Percentiles rank a stretch among this genome's conserved stretches.
phyloP scores from a whole-genome alignment of 2,329 filamentous ascomycete genomes.

The Pyrenochaeta sp. region DNA sequence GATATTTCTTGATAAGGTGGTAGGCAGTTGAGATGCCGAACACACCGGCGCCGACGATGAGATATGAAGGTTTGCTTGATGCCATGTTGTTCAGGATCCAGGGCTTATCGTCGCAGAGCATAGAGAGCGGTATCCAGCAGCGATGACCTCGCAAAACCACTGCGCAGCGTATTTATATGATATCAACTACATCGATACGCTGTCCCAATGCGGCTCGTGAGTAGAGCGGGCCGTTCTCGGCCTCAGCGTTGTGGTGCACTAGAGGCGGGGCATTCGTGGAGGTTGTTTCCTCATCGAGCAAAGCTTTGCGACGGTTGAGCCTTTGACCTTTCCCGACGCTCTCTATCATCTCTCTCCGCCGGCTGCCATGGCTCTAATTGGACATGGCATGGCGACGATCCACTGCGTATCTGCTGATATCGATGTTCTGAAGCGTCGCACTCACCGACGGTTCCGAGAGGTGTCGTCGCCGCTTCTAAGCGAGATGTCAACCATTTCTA shows the following conservation, averaged over 20 bases:
- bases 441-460: conserved; percentile 19
- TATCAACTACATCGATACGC: conserved; percentile 8
- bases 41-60: conserved; percentile 49
- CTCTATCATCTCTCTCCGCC: conserved; percentile 24
- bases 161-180: conserved; percentile 27
- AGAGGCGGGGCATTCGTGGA: conserved; percentile 37
- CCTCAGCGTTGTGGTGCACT: conserved; percentile 25
- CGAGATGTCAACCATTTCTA: background rate
- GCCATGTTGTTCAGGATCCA: conserved; percentile 35
- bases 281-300: conserved; percentile 39
- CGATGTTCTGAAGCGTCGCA: background rate
- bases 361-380: conserved; percentile 36
- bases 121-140: conserved; percentile 15
- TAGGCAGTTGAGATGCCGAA: conserved; percentile 52
- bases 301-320: conserved; percentile 35
- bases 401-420: conserved; percentile 29
- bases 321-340: conserved; percentile 22
- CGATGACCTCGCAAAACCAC: conserved; percentile 10
- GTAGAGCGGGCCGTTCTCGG: conserved; percentile 33
- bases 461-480: conserved; percentile 15
- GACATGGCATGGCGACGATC: conserved; percentile 18
- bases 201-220: conserved; percentile 12
- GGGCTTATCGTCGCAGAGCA: conserved; percentile 23
- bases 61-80: conserved; percentile 39
- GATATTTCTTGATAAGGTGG: conserved; percentile 52